Evolutionary conservation across 371 early-diverging fungal genomes (phyloP).

Genomic region (Apophysomyces sp.): DNA sequence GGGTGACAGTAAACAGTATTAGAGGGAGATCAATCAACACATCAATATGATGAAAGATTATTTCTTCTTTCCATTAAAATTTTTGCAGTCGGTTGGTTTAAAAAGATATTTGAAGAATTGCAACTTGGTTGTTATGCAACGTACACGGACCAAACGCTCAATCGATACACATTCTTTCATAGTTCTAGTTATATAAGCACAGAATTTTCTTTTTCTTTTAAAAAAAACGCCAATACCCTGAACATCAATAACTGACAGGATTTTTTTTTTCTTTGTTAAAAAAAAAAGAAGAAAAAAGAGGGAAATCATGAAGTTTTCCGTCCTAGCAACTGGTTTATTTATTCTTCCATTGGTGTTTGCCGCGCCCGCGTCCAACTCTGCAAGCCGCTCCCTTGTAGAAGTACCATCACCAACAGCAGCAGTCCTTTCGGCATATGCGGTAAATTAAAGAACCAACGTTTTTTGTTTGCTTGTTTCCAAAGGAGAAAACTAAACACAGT

Average conservation of each 20-base stretch:
- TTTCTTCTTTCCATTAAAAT: not conserved
- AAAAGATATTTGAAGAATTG: slow-evolving; percentile 1
- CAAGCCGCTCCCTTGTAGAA: not conserved
- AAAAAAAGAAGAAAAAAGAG: not conserved
- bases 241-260: not conserved
- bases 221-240: too few relatives aligned
- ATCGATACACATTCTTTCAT: not conserved
- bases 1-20: too few relatives aligned
- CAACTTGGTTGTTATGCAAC: not conserved
- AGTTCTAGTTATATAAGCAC: not conserved
- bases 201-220: not conserved
- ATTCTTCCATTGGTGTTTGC: not conserved
- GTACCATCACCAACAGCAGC: not conserved
- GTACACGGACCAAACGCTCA: not conserved
- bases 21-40: too few relatives aligned
- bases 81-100: not conserved
- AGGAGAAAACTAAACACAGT: too few relatives aligned
- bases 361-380: not conserved
- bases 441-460: not conserved
- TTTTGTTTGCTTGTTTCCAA: too few relatives aligned
- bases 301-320: not conserved
- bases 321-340: not conserved
- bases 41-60: too few relatives aligned
- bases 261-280: not conserved
- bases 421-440: not conserved